Evolutionary conservation across 176 grass and related monocot species (phyloP).

Genomic region (Chrysopogon serrulatus): DNA sequence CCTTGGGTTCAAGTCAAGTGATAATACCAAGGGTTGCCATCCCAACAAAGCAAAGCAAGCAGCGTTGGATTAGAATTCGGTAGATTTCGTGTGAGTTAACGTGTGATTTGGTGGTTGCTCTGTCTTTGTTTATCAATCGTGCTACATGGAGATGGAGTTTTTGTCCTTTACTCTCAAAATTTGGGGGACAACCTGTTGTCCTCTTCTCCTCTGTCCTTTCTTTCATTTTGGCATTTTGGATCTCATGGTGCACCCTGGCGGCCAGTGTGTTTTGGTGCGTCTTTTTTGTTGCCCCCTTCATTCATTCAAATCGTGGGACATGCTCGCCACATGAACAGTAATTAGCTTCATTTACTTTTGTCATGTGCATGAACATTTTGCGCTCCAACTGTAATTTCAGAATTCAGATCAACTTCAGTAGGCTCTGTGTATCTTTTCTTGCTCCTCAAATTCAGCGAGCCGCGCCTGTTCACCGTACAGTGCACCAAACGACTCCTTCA

Average conservation of each 20-base stretch:
- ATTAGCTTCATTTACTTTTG: too few relatives aligned
- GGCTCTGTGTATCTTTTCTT: too few relatives aligned
- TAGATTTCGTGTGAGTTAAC: background rate
- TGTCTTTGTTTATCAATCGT: background rate
- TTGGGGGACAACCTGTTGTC: background rate
- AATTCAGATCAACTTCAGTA: too few relatives aligned
- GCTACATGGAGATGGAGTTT: background rate
- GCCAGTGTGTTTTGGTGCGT: background rate
- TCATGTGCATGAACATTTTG: background rate
- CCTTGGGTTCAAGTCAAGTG: background rate
- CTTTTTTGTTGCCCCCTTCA: too few relatives aligned
- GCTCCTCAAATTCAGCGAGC: too few relatives aligned
- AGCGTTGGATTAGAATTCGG: background rate
- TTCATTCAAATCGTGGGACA: background rate
- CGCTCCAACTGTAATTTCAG: background rate
- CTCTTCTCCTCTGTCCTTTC: background rate
- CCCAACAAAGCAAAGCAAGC: background rate
- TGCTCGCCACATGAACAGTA: background rate
- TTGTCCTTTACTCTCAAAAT: background rate
- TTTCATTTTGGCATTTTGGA: background rate
- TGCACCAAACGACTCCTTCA: too few relatives aligned
- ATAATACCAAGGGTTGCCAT: constrained; percentile 12
- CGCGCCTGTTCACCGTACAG: too few relatives aligned
- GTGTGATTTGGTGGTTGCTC: constrained; percentile 1
- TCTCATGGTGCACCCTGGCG: background rate